These are phyloP conservation scores for Artemisia argyi DNA, from an alignment of 129 eudicot genomes.

Conservation along the genomic window DNA sequence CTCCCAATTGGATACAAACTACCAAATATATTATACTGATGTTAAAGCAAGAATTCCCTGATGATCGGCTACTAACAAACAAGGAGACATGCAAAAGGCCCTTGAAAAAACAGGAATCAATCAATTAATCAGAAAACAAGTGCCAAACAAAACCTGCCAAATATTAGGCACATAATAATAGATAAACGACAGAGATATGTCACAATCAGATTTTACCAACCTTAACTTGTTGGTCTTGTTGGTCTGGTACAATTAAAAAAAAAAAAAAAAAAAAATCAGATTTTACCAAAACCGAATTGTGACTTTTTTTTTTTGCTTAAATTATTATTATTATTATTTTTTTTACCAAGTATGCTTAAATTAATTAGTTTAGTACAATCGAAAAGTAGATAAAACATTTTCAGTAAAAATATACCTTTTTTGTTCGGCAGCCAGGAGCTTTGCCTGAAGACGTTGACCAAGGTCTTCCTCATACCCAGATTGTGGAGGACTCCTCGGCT, in stretches of 20 bases:
- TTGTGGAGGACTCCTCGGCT: conserved; percentile 81
- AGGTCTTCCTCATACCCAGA: conserved; percentile 65
- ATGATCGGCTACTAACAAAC: conserved; percentile 3
- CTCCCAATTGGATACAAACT: neutral
- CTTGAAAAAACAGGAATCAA: conserved; percentile 3
- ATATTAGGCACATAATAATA: conserved; percentile 31
- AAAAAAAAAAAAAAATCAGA: too few relatives aligned
- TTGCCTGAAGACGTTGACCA: conserved; percentile 97
- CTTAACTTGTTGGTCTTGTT: too few relatives aligned
- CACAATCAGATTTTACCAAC: conserved; percentile 19
- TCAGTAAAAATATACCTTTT: conserved; percentile 52
- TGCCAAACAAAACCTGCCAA: conserved; percentile 31
- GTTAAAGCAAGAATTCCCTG: conserved; percentile 1
- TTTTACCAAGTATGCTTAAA: neutral
- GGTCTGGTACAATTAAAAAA: too few relatives aligned
- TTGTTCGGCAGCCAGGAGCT: conserved; percentile 96
- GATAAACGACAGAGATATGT: conserved; percentile 29
- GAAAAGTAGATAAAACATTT: neutral
- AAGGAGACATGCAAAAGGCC: conserved; percentile 10
- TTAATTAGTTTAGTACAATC: neutral
- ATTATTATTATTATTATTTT: too few relatives aligned
- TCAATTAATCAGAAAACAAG: conserved; percentile 10
- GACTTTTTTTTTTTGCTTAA: neutral
- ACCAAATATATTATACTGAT: neutral
- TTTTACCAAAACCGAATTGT: too few relatives aligned